Base-by-base conservation (phyloP, 1,139 yeast genomes). In the Pichia inconspicua region DNA sequence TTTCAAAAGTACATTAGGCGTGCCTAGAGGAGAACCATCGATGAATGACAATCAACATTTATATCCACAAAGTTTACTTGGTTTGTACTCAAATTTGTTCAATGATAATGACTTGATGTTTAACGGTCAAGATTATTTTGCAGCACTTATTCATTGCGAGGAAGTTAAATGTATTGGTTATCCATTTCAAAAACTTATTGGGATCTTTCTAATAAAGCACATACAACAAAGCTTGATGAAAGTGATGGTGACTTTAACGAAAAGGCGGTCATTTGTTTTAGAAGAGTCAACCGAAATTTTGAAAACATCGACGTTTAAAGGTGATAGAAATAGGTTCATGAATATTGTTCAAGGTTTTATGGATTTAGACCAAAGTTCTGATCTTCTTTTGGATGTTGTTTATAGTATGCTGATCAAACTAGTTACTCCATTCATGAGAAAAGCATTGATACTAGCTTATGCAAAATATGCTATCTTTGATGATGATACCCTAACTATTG, bases 351-450 rank as follows among this genome's bases (percentile, higher is more conserved):
- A 35, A 1, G 4, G 15, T 1, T 50, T 54, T 32, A 36, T 43
- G 34, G 44, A 46, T 4, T 14, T 42, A n/a, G 41, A 25, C 5
- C 12, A 27, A 2, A 32, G 39, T n/a, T 30, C 14, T 8, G 51
- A 42, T 5, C 44, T 36, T 15, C 28, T 45, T n/a, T 17, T 53
- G 0, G 51, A 62, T 39, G 68, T 76, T 0, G 56, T 82, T 2
- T 80, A 73, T 57, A 69, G 84, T 0, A 72, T 84, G 77, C 48
- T 83, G 41, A 62, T 75, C 15, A 80, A 80, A 58, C 66, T 81
- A 1, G 64, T 74, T 7, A 76, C 85, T 0, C 88, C 90, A 15
- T 85, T 84, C 55, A 68, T 87, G 53, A 73, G 96, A 55, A 76
- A 81, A 55, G 71, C 80, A 7, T 77, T 87, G 2, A 76, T 88